These are phyloP conservation scores for Phlebopus sp. DNA, from an alignment of 1,284 basidiomycete genomes.

Conservation along the genomic window DNA sequence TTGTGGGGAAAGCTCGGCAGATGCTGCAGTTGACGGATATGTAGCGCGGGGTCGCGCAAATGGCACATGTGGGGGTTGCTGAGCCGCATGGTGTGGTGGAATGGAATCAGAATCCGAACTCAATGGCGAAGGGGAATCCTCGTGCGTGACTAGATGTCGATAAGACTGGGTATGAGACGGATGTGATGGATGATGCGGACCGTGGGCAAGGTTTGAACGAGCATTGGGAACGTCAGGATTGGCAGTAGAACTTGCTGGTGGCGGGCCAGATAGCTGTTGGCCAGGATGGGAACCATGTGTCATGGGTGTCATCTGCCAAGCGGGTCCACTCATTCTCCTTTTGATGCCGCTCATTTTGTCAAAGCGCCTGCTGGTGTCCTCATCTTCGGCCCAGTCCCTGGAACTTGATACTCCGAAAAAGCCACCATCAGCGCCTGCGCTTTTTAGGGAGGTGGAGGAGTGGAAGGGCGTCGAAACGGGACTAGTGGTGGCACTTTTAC, in stretches of 20 bases:
- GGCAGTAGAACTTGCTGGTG: constrained; percentile 21
- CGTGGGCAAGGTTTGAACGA: constrained; percentile 28
- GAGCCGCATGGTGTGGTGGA: constrained; percentile 31
- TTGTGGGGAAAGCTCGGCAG: constrained; percentile 28
- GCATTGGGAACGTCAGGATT: constrained; percentile 17
- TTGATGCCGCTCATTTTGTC: constrained; percentile 25
- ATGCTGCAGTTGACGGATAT: constrained; percentile 17
- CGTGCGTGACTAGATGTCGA: constrained; percentile 39
- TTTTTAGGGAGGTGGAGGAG: constrained; percentile 23
- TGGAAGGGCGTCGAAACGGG: constrained; percentile 57
- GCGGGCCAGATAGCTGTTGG: constrained; percentile 6
- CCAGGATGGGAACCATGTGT: constrained; percentile 23
- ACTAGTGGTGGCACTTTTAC: constrained; percentile 69
- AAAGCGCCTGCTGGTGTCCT: constrained; percentile 22
- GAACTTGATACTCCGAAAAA: constrained; percentile 45
- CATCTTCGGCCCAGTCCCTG: constrained; percentile 35
- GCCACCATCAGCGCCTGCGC: constrained; percentile 32
- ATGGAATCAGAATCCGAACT: constrained; percentile 65
- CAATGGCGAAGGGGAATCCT: constrained; percentile 64
- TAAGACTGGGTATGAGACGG: constrained; percentile 32
- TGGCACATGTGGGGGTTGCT: constrained; percentile 24
- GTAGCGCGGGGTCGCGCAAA: constrained; percentile 22
- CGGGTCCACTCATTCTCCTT: constrained; percentile 50
- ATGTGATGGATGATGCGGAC: constrained; percentile 43
- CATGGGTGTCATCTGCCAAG: constrained; percentile 47